Percentiles rank a stretch among this genome's conserved stretches.
phyloP scores from a whole-genome alignment of 2,329 filamentous ascomycete species.

The Dryadomyces quercus-mongolicae region DNA sequence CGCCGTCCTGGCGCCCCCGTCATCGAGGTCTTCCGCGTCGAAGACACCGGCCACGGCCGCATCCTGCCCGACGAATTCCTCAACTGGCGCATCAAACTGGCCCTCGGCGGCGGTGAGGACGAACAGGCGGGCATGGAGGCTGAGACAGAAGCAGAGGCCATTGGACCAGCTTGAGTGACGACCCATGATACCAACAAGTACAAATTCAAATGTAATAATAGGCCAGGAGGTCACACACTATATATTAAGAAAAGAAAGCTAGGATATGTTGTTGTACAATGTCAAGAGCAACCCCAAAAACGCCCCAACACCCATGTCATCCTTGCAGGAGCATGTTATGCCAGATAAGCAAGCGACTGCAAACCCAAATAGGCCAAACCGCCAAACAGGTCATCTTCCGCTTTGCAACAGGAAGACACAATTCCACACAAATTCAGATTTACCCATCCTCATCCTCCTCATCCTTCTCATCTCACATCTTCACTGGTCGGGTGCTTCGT shows the following conservation, averaged over 20 bases:
- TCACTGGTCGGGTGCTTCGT: not conserved
- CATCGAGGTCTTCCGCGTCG: constrained; percentile 64
- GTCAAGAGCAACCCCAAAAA: no score
- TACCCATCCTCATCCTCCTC: not conserved
- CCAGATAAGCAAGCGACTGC: no score
- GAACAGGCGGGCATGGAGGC: not conserved
- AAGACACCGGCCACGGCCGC: constrained; percentile 61
- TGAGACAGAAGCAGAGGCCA: not conserved
- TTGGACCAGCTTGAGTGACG: no score
- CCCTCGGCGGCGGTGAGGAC: constrained; percentile 14
- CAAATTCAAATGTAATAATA: no score
- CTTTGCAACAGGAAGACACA: not conserved
- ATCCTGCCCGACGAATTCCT: constrained; percentile 70
- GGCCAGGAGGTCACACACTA: no score
- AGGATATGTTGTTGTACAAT: no score
- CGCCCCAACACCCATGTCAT: no score
- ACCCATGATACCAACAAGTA: no score
- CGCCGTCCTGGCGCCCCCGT: constrained; percentile 47
- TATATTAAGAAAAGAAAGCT: no score
- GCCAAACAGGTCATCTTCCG: no score
- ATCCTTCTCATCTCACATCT: not conserved
- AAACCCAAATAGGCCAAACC: no score
- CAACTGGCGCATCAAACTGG: constrained; percentile 55
- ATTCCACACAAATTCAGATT: not conserved
- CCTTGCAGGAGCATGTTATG: no score